A percentile compares a stretch with the other conserved stretches of the same genome.
phyloP scores from a whole-genome alignment of 2,329 filamentous ascomycete species.

The Colletotrichum australisinense region DNA sequence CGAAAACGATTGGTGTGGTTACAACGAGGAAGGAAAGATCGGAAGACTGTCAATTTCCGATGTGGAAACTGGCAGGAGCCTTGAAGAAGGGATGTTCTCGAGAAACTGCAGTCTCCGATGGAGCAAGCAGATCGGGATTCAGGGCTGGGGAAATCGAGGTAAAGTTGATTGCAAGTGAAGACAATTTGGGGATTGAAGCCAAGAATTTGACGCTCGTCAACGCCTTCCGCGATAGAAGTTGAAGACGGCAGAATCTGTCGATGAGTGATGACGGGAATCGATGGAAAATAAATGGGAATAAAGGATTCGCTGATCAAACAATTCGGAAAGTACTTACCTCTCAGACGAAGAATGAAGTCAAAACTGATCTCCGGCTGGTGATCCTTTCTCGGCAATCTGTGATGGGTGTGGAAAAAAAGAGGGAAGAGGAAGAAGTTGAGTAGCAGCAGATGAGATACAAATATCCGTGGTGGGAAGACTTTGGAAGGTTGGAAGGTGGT shows the following conservation, averaged over 20 bases:
- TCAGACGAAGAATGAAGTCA: not conserved
- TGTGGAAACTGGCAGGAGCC: not conserved
- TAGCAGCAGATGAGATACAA: not conserved
- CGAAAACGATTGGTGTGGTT: not conserved
- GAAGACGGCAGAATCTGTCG: not conserved
- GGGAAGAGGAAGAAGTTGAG: not conserved
- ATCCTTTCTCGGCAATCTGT: not conserved
- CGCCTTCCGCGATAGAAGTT: too few species aligned
- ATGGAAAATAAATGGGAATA: not conserved
- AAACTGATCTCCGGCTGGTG: not conserved
- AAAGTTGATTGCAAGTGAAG: not conserved
- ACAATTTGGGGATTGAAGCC: not conserved
- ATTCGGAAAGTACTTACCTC: constrained; percentile 3
- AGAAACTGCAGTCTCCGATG: not conserved
- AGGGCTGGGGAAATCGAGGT: not conserved
- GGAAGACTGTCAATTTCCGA: not conserved
- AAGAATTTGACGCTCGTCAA: not conserved
- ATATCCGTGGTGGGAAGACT: not conserved
- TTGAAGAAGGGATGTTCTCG: not conserved
- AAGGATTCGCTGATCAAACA: too few species aligned
- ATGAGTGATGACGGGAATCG: not conserved
- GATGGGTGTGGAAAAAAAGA: not conserved
- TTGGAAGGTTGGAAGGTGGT: not conserved
- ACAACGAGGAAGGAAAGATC: not conserved
- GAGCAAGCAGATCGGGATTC: not conserved